phyloP scores from a whole-genome alignment of 169 alveolate genomes.

The Plasmodium gaboni region DNA sequence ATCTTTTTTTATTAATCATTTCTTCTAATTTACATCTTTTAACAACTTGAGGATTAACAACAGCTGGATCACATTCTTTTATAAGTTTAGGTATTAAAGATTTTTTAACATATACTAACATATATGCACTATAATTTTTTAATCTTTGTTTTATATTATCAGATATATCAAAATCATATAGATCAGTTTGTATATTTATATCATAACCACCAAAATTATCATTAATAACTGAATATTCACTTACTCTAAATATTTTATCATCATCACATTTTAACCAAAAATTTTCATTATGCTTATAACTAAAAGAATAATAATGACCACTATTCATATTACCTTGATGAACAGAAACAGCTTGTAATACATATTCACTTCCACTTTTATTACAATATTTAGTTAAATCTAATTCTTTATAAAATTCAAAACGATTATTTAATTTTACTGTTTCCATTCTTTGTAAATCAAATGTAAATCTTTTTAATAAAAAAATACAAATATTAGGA shows the following conservation, averaged over 20 bases:
- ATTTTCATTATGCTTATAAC: constrained; percentile 81
- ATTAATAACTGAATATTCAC: constrained; percentile 90
- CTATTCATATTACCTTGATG: constrained; percentile 96
- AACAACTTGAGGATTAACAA: constrained; percentile 85
- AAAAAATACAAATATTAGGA: constrained; percentile 95
- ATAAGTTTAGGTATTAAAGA: constrained; percentile 87
- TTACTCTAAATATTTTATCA: constrained; percentile 90
- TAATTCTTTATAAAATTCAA: constrained; percentile 93
- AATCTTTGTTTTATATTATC: constrained; percentile 80
- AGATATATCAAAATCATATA: constrained; percentile 62
- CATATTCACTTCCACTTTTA: constrained; percentile 84
- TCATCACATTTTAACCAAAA: constrained; percentile 96
- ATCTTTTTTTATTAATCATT: constrained; percentile 78
- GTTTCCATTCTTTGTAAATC: constrained; percentile 89
- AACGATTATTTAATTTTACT: constrained; percentile 92
- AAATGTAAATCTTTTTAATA: constrained; percentile 93
- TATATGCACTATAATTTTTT: constrained; percentile 93
- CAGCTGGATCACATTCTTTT: constrained; percentile 87
- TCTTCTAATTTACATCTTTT: constrained; percentile 82
- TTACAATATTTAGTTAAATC: constrained; percentile 86
- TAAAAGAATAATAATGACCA: constrained; percentile 97
- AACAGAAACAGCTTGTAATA: constrained; percentile 94
- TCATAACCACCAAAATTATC: constrained; percentile 94
- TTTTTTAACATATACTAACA: constrained; percentile 94
- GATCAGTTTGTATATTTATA: constrained; percentile 82